Evolutionary conservation across 345 rosid species (phyloP).

Genomic region (Arabidopsis suecica): DNA sequence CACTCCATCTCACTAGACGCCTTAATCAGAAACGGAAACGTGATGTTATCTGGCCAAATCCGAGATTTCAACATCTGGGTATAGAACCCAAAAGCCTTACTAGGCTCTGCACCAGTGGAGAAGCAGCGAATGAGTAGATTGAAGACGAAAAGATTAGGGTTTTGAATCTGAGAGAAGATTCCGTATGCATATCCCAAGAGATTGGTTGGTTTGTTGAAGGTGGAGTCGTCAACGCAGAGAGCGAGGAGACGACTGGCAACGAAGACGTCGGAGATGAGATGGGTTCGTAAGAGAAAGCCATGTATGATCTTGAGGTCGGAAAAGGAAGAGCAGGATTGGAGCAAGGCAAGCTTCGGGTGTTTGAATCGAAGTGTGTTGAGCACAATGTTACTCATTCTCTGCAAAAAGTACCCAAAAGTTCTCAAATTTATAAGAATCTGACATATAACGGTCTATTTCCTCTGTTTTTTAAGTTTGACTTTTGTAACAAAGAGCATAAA

Average conservation of each 20-base stretch:
- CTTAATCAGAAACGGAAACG: conserved; percentile 67
- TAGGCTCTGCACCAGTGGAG: conserved; percentile 52
- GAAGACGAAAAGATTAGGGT: conserved; percentile 65
- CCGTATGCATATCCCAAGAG: conserved; percentile 51
- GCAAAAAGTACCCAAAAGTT: not conserved
- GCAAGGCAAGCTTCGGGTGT: conserved; percentile 61
- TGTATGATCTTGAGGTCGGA: conserved; percentile 67
- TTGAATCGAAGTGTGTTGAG: conserved; percentile 54
- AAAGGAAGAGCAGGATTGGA: conserved; percentile 60
- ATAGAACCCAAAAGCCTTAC: conserved; percentile 54
- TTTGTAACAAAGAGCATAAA: conserved; percentile 6
- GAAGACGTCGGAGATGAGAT: conserved; percentile 59
- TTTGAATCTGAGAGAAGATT: conserved; percentile 58
- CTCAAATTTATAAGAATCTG: not conserved
- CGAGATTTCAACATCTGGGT: conserved; percentile 46
- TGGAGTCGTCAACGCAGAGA: conserved; percentile 45
- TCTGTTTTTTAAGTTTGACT: conserved; percentile 2
- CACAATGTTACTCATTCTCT: conserved; percentile 49
- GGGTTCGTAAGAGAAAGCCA: conserved; percentile 68
- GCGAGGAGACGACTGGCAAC: conserved; percentile 65
- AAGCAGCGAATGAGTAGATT: conserved; percentile 63
- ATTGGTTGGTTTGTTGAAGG: conserved; percentile 28
- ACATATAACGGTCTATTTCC: conserved; percentile 24
- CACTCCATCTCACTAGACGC: conserved; percentile 56
- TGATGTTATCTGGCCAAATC: conserved; percentile 66